A percentile compares a stretch with the other conserved stretches of the same genome.
phyloP scores from a whole-genome alignment of 2,329 filamentous ascomycete genomes.

The Herpotrichia juniperi region DNA sequence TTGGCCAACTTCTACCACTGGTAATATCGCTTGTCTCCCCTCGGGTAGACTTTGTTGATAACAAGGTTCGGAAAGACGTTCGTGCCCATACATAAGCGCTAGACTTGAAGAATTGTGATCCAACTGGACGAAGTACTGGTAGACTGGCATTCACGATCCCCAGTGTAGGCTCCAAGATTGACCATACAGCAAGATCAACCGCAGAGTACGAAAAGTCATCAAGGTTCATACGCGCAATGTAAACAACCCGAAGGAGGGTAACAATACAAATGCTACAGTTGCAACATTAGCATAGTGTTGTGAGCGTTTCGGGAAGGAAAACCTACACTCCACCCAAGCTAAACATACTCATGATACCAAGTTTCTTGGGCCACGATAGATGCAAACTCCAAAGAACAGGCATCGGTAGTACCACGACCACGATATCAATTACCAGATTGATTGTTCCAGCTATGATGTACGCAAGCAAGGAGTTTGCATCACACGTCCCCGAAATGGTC shows the following conservation, averaged over 20 bases:
- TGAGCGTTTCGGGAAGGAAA: neutral
- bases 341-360: slow-evolving; percentile 39
- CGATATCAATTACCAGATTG: slow-evolving; percentile 26
- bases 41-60: too few relatives aligned
- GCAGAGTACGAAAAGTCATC: slow-evolving; percentile 7
- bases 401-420: slow-evolving; percentile 20
- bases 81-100: too few relatives aligned
- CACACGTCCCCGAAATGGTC: slow-evolving; percentile 6
- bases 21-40: too few relatives aligned
- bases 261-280: slow-evolving; percentile 13
- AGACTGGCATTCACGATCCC: slow-evolving; percentile 5
- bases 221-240: slow-evolving; percentile 4
- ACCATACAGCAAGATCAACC: slow-evolving; percentile 4
- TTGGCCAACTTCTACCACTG: too few relatives aligned
- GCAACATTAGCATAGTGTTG: neutral
- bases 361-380: slow-evolving; percentile 31
- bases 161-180: slow-evolving; percentile 11
- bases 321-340: slow-evolving; percentile 44
- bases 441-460: slow-evolving; percentile 12
- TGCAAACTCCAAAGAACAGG: slow-evolving; percentile 22
- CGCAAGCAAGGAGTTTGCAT: slow-evolving; percentile 12
- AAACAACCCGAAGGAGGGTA: slow-evolving; percentile 8
- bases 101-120: too few relatives aligned
- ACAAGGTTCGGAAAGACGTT: too few relatives aligned
- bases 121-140: neutral